Base-by-base conservation (phyloP, 805 yeast genomes). In the Myxozyma geophila region DNA sequence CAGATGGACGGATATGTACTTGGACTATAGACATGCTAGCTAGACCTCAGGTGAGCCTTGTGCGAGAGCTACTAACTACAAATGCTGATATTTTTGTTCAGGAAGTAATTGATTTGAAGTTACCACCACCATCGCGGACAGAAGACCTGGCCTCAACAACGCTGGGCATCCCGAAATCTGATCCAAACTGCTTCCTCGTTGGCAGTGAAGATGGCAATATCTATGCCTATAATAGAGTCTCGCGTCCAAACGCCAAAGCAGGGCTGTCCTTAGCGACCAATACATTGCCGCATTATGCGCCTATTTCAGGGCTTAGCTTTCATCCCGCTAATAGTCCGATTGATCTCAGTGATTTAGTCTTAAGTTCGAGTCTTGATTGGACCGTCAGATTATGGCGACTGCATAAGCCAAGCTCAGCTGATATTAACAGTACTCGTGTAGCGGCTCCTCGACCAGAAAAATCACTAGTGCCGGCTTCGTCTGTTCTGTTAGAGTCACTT, bases 141-240 rank as follows among this genome's bases (percentile, higher is more conserved):
- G 69, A 62, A 33, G 74, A 73, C 28, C 65, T 73, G 1, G 70
- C 78, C 4, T 76, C 78, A 1, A 74, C 76, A 0, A 61, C 69
- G 6, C 48, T 77, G 19, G 69, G 70, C 0, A 53, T 72, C 2
- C 64, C 70, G 0, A 67, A 73, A 1, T 60, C 72, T 13, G 79
- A 77, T 60, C 70, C 73, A 7, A 70, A 74, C 9, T 63, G 58
- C 28, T 73, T 77, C 28, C 58, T 77, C n/a, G 72, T 73, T 6
- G 82, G 82, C 10, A 71, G 78, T 4, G 78, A 76, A 44, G 76
- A 76, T 41, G 80, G 81, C 0, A 50, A 70, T 12, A 65, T 79
- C 8, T 76, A 73, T 53, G 69, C 74, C 12, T 74, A 79, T 51
- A 68, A 73, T 52, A 59, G 77, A 36, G 71, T 69, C 51, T 76